Base-by-base conservation (phyloP, 176 grass and related monocot species). In the Dactylis glomerata region DNA sequence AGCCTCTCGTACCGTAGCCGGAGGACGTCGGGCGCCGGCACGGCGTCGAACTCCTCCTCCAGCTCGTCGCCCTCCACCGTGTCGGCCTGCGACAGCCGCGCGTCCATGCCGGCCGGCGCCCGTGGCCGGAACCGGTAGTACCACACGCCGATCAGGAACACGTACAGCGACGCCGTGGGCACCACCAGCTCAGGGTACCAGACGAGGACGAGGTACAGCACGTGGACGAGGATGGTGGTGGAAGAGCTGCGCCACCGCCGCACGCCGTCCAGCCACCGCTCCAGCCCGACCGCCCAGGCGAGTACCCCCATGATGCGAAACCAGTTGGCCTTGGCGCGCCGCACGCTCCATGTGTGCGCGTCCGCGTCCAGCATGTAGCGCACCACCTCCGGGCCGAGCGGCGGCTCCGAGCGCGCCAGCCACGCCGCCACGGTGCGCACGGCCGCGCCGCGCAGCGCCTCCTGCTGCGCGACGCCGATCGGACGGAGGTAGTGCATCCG, bases 121-220 rank as follows among this genome's bases (percentile, higher is more conserved):
- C 89, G 74, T 7, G 96, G 96, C 40, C 96, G 93, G 82, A 99
- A 99, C 10, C 96, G 82, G 71, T 94, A 90, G 81, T 99, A 99
- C 96, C 96, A 99, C 4, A 90, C 65, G 44, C 96, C 93, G 76
- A 99, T 95, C 20, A 99, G 54, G 80, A 94, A 99, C 3, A 99
- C 84, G 78, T 98, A 99, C 0, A 99, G 92, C 67, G 96, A 88
- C 31, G 87, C 93, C 34, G 96, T 99, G 4, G 96, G 96, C 20
- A 99, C 93, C 59, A 86, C 96, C 78, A 99, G 87, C 87, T 96
- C 96, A 42, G 96, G 96, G 87, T 96, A 99, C 94, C 94, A 97
- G 23, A 97, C 94, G 22, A 97, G 90, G 22, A 97, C 94, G 68
- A 97, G 86, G 88, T 97, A 97, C 16, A 97, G 92, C 45, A 90